These are phyloP conservation scores for Tetrastigma voinierianum DNA, from an alignment of 164 flowering plant genomes.

Conservation along the genomic window DNA sequence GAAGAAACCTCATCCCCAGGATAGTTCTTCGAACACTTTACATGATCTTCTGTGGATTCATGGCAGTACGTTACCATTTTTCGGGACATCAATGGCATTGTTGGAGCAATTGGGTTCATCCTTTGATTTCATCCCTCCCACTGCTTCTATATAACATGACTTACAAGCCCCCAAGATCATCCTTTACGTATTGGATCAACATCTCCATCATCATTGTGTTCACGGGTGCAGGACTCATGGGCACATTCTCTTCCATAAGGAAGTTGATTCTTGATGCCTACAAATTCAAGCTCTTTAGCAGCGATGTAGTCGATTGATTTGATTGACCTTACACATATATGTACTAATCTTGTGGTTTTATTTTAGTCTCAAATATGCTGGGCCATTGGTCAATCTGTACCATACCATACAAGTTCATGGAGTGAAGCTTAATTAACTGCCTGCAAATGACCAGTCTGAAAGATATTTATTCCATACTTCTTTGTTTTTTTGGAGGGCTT, in stretches of 20 bases:
- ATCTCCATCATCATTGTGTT: constrained; percentile 70
- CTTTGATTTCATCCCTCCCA: constrained; percentile 94
- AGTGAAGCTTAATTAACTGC: no score
- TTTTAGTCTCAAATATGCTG: background rate
- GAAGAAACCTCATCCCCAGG: constrained; percentile 75
- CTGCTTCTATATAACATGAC: constrained; percentile 96
- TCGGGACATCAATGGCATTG: constrained; percentile 91
- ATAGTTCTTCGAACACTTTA: constrained; percentile 72
- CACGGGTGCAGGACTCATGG: constrained; percentile 72
- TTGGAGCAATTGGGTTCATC: constrained; percentile 93
- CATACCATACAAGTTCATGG: background rate
- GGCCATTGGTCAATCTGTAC: background rate
- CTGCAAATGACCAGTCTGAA: no score
- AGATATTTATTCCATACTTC: no score
- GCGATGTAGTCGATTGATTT: constrained; percentile 56
- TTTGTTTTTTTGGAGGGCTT: no score
- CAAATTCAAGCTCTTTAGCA: constrained; percentile 81
- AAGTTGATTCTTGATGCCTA: constrained; percentile 78
- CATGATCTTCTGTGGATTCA: constrained; percentile 72
- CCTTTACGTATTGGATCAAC: constrained; percentile 61
- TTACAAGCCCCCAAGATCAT: constrained; percentile 56
- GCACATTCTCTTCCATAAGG: constrained; percentile 79
- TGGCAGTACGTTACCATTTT: constrained; percentile 98
- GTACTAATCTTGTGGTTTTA: background rate
- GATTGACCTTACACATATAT: constrained; percentile 31